phyloP scores from a whole-genome alignment of 2,329 filamentous ascomycete species.

The Pestalotiopsis sp. region DNA sequence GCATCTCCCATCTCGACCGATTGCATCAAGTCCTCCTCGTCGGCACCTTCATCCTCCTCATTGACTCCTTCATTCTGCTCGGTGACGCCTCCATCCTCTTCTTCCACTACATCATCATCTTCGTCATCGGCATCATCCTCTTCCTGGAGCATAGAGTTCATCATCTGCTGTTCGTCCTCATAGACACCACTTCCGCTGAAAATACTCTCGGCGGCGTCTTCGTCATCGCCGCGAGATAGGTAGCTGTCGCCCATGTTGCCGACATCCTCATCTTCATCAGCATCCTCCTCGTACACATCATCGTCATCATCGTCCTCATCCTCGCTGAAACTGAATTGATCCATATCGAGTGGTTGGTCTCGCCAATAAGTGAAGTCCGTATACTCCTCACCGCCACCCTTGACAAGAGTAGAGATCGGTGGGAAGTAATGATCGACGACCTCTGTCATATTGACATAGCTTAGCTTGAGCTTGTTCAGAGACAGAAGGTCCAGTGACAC shows the following conservation, averaged over 20 bases:
- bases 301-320: constrained; percentile 40
- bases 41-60: constrained; percentile 22
- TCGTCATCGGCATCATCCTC: constrained; percentile 35
- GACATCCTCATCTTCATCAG: constrained; percentile 41
- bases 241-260: constrained; percentile 49
- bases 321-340: constrained; percentile 85
- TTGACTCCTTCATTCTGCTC: constrained; percentile 23
- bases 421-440: constrained; percentile 99
- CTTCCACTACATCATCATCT: constrained; percentile 29
- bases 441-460: constrained; percentile 95
- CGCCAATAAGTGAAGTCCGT: constrained; percentile 99
- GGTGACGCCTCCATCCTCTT: constrained; percentile 31
- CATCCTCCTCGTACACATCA: constrained; percentile 33
- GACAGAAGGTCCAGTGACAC: constrained; percentile 88
- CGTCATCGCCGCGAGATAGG: constrained; percentile 40
- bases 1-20: constrained; percentile 18
- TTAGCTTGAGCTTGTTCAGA: constrained; percentile 93
- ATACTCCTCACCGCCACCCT: constrained; percentile 88
- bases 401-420: constrained; percentile 82
- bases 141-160: constrained; percentile 41
- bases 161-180: constrained; percentile 45
- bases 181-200: constrained; percentile 46
- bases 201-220: constrained; percentile 44
- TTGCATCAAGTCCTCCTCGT: constrained; percentile 46
- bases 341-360: constrained; percentile 78